Percentiles rank a stretch among this genome's conserved stretches.
These are phyloP conservation scores for Wallacemonas sp. DNA, from an alignment of 208 protist species.

Conservation along the genomic window DNA sequence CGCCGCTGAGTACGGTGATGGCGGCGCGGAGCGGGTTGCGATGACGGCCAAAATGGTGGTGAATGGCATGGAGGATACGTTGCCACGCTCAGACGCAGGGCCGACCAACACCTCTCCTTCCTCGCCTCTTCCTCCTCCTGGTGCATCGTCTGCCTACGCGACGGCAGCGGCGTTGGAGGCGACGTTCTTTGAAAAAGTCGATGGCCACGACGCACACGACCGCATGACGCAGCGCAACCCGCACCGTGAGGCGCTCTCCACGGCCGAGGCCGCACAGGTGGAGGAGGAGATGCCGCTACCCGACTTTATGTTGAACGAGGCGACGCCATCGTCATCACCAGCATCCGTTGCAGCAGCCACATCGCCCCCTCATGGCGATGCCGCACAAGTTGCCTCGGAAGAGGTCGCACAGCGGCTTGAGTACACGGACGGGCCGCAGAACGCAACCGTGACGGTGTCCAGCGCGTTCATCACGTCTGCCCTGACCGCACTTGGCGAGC, in stretches of 20 bases:
- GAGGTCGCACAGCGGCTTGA: too few relatives aligned
- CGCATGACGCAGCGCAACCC: slow-evolving; percentile 49
- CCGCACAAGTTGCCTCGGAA: too few relatives aligned
- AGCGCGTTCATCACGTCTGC: too few relatives aligned
- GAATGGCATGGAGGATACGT: too few relatives aligned
- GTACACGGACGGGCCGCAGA: neutral
- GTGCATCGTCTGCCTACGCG: neutral
- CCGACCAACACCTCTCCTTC: too few relatives aligned
- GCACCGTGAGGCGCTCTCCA: slow-evolving; percentile 23
- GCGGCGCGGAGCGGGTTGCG: slow-evolving; percentile 12
- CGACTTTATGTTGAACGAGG: slow-evolving; percentile 35
- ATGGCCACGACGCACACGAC: slow-evolving; percentile 35
- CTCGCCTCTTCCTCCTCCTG: too few relatives aligned
- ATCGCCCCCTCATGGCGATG: neutral
- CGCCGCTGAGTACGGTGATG: slow-evolving; percentile 39
- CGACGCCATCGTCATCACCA: neutral
- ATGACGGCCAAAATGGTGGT: neutral
- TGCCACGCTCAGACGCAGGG: too few relatives aligned
- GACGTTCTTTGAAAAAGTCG: slow-evolving; percentile 28
- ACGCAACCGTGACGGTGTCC: neutral
- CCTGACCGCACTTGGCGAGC: slow-evolving; percentile 35
- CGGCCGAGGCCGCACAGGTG: slow-evolving; percentile 33
- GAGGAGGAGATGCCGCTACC: slow-evolving; percentile 53
- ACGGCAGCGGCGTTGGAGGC: slow-evolving; percentile 36
- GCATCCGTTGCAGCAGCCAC: neutral